A percentile compares a stretch with the other conserved stretches of the same genome.
Conservation (phyloP, 257 asterid genomes). For the Ehretia macrophylla region DNA sequence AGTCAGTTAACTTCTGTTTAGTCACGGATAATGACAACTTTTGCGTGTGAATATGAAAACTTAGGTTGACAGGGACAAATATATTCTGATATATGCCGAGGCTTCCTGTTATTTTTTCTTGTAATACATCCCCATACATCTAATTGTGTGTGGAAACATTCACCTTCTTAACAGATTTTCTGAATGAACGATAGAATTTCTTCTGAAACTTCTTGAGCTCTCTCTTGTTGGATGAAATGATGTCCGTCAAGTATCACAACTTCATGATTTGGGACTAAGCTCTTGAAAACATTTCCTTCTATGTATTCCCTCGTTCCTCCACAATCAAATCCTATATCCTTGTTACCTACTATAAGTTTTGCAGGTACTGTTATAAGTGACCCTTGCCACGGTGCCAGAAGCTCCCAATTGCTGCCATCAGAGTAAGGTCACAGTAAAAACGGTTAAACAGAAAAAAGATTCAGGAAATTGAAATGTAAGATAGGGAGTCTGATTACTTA, state of each 20-base stretch:
- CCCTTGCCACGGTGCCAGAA: conserved; percentile 51
- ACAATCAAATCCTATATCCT: conserved; percentile 35
- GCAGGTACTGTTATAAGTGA: conserved; percentile 39
- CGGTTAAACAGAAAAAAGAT: too few relatives aligned
- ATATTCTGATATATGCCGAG: too few relatives aligned
- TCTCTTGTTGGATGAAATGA: conserved; percentile 41
- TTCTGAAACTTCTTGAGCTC: conserved; percentile 32
- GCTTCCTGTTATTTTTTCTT: too few relatives aligned
- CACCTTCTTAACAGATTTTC: conserved; percentile 19
- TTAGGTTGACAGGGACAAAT: too few relatives aligned
- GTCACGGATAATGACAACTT: too few relatives aligned
- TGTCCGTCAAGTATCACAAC: conserved; percentile 40
- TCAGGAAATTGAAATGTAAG: too few relatives aligned
- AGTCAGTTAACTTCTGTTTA: too few relatives aligned
- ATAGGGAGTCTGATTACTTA: too few relatives aligned
- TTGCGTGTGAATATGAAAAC: too few relatives aligned
- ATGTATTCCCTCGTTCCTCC: conserved; percentile 42
- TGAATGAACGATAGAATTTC: conserved; percentile 30
- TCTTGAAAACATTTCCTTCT: conserved; percentile 29
- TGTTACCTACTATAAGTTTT: conserved; percentile 38
- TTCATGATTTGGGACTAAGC: conserved; percentile 39
- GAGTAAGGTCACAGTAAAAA: too few relatives aligned
- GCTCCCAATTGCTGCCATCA: conserved; percentile 44
- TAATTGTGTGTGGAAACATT: background rate
- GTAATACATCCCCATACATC: too few relatives aligned